Conservation (phyloP, 2,329 filamentous ascomycete genomes). For the Venturiaceae sp. region DNA sequence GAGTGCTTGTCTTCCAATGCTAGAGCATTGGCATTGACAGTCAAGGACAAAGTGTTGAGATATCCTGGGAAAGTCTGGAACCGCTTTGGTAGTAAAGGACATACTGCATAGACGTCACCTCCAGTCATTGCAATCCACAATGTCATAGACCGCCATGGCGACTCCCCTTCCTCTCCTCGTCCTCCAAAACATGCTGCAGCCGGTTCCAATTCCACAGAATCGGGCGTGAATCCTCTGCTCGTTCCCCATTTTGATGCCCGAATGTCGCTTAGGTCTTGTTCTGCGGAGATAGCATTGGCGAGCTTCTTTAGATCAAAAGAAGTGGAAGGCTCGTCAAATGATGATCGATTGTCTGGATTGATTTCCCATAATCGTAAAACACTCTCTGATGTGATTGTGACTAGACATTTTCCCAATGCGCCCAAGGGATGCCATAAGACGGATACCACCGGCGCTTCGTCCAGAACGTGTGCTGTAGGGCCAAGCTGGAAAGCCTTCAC, state of each 20-base stretch:
- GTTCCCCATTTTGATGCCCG: constrained; percentile 59
- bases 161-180: constrained; percentile 43
- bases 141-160: constrained; percentile 87
- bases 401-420: constrained; percentile 67
- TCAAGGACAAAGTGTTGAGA: background rate
- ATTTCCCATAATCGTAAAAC: constrained; percentile 87
- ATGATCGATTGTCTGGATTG: constrained; percentile 72
- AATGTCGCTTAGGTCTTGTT: constrained; percentile 63
- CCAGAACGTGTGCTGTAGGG: constrained; percentile 82
- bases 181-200: constrained; percentile 86
- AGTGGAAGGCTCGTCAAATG: constrained; percentile 74
- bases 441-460: constrained; percentile 69
- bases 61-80: constrained; percentile 9
- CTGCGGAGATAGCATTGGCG: constrained; percentile 68
- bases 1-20: constrained; percentile 35
- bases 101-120: constrained; percentile 88
- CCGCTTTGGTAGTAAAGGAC: constrained; percentile 81
- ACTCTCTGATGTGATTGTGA: constrained; percentile 82
- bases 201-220: constrained; percentile 88
- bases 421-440: constrained; percentile 90
- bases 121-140: constrained; percentile 94
- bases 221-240: constrained; percentile 77
- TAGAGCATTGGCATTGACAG: constrained; percentile 13
- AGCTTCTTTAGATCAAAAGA: constrained; percentile 85
- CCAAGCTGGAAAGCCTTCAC: constrained; percentile 87